Percentiles rank a stretch among this genome's conserved stretches.
Evolutionary conservation across 805 yeast genomes (phyloP).

Genomic region (Ogataea wickerhamii): DNA sequence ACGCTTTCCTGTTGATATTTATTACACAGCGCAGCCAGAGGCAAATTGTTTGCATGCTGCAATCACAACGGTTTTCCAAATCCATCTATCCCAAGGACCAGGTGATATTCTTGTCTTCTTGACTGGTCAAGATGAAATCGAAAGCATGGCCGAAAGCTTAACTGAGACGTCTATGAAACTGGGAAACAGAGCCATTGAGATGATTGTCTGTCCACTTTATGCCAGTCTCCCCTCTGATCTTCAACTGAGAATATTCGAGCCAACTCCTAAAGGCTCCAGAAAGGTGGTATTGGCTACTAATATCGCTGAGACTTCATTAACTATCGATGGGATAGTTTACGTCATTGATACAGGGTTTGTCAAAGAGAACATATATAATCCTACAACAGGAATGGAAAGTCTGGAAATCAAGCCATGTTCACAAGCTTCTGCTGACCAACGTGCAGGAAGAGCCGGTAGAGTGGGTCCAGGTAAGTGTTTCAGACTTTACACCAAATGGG

Average conservation of each 20-base stretch:
- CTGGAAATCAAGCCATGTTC: slow-evolving; percentile 86
- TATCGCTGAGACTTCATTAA: slow-evolving; percentile 94
- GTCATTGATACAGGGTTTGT: slow-evolving; percentile 96
- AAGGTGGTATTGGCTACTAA: slow-evolving; percentile 94
- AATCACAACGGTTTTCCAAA: slow-evolving; percentile 79
- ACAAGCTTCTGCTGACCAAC: slow-evolving; percentile 91
- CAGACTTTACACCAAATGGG: slow-evolving; percentile 79
- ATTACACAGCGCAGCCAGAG: slow-evolving; percentile 82
- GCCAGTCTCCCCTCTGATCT: slow-evolving; percentile 85
- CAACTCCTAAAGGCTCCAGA: slow-evolving; percentile 73
- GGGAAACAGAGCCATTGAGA: slow-evolving; percentile 55
- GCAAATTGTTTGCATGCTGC: slow-evolving; percentile 90
- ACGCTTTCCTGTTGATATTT: slow-evolving; percentile 85
- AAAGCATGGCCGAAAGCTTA: slow-evolving; percentile 68
- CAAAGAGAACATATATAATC: slow-evolving; percentile 86
- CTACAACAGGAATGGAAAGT: slow-evolving; percentile 84
- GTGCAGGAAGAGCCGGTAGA: slow-evolving; percentile 98
- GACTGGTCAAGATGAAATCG: slow-evolving; percentile 97
- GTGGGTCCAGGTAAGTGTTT: slow-evolving; percentile 96
- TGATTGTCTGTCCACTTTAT: slow-evolving; percentile 82
- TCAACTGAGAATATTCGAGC: slow-evolving; percentile 79
- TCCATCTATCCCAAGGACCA: slow-evolving; percentile 64
- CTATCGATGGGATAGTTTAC: slow-evolving; percentile 92
- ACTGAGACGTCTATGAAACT: slow-evolving; percentile 61
- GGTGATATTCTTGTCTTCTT: slow-evolving; percentile 90